A percentile compares a stretch with the other conserved stretches of the same genome.
These are phyloP conservation scores for Candida pseudofarinosa DNA, from an alignment of 805 yeast species.

Conservation along the genomic window DNA sequence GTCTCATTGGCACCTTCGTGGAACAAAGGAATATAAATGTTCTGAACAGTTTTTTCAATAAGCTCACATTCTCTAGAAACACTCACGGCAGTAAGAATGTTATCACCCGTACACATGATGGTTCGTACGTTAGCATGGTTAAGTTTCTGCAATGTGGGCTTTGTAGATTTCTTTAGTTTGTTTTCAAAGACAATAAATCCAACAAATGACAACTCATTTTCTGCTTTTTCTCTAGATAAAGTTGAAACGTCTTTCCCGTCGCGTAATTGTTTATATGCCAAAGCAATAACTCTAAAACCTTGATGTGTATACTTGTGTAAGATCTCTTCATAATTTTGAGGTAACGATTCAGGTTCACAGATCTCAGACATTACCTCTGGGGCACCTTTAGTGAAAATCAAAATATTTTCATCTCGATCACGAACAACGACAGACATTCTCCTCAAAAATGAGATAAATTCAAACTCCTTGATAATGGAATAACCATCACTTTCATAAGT, in stretches of 20 bases:
- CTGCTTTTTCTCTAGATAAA: constrained; percentile 63
- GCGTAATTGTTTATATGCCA: constrained; percentile 61
- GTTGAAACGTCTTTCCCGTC: constrained; percentile 16
- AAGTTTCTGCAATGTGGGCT: constrained; percentile 54
- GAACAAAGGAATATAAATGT: constrained; percentile 54
- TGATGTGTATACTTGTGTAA: constrained; percentile 84
- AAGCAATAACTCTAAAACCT: constrained; percentile 94
- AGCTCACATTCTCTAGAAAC: constrained; percentile 85
- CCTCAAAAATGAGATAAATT: constrained; percentile 78
- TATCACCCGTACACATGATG: constrained; percentile 97
- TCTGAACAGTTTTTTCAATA: constrained; percentile 36
- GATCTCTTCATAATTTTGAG: constrained; percentile 66
- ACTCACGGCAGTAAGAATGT: constrained; percentile 88
- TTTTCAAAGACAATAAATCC: constrained; percentile 95
- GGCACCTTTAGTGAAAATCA: constrained; percentile 82
- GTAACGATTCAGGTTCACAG: constrained; percentile 69
- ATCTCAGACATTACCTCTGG: constrained; percentile 87
- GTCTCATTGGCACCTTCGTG: constrained; percentile 35
- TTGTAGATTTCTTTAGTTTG: constrained; percentile 71
- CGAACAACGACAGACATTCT: constrained; percentile 84
- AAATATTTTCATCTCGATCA: constrained; percentile 13
- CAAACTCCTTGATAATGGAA: constrained; percentile 53
- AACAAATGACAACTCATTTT: constrained; percentile 62
- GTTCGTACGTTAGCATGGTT: constrained; percentile 72
- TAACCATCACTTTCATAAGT: constrained; percentile 19